Conservation (phyloP, 495 filamentous ascomycete species). For the Astrothelium subdiscretum region DNA sequence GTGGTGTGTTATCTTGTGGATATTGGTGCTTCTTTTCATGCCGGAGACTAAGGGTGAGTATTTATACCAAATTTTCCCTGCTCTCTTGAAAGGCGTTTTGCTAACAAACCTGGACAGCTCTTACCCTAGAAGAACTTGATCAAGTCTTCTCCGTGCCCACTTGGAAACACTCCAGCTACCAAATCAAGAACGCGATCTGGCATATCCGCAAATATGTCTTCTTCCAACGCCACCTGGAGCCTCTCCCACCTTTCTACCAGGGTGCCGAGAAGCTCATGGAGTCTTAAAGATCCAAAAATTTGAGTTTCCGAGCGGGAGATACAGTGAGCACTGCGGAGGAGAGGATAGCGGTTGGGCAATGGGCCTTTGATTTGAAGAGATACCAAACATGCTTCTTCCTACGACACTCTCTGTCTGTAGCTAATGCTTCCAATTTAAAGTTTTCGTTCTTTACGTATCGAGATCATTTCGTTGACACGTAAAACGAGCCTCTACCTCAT, state of each 20-base stretch:
- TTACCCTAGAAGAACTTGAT: conserved; percentile 47
- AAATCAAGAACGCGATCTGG: conserved; percentile 10
- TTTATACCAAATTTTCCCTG: neutral
- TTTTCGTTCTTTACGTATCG: neutral
- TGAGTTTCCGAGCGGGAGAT: neutral
- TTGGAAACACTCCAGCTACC: conserved; percentile 11
- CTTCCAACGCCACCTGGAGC: conserved; percentile 9
- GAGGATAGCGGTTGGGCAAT: neutral
- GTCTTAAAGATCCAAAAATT: neutral
- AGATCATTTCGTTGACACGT: neutral
- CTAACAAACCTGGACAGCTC: conserved; percentile 51
- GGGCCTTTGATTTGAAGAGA: neutral
- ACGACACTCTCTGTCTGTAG: neutral
- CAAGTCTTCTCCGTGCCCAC: conserved; percentile 20
- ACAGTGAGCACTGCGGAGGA: neutral
- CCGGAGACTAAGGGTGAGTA: conserved; percentile 43
- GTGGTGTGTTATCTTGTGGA: conserved; percentile 46
- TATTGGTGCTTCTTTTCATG: conserved; percentile 44
- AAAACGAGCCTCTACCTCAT: too few species aligned
- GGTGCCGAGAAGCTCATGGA: conserved; percentile 5
- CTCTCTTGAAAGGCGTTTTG: neutral
- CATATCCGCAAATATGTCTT: conserved; percentile 17
- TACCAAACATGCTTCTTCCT: neutral
- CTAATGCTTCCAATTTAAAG: neutral
- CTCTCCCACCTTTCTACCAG: conserved; percentile 5